These are phyloP conservation scores for Dorcoceras hygrometricum DNA, from an alignment of 257 asterid species.

Conservation along the genomic window DNA sequence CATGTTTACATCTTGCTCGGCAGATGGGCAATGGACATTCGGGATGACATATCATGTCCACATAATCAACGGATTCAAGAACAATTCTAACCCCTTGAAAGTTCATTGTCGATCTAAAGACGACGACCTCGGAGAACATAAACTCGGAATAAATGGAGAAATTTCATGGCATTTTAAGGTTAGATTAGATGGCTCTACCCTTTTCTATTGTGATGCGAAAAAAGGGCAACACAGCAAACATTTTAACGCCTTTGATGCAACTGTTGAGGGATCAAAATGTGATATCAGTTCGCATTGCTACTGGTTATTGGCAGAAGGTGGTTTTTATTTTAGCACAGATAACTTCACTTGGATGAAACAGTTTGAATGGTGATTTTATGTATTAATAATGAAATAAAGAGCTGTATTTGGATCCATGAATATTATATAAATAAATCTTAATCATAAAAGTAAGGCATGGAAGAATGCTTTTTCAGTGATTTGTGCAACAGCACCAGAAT, in stretches of 20 bases:
- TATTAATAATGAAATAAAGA: not conserved
- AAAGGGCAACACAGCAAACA: not conserved
- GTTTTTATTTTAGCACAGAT: constrained; percentile 4
- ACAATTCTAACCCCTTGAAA: not conserved
- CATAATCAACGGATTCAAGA: not conserved
- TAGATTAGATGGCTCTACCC: not conserved
- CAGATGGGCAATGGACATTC: not conserved
- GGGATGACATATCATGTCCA: constrained; percentile 7
- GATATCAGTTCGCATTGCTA: not conserved
- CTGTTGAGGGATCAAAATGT: not conserved
- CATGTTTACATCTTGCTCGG: no score
- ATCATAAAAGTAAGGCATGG: no score
- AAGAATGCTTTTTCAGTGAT: no score
- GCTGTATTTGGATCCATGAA: no score
- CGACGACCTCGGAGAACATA: not conserved
- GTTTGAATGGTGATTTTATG: not conserved
- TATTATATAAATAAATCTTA: no score
- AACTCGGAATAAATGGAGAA: not conserved
- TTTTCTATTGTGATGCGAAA: constrained; percentile 4
- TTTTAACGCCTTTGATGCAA: constrained; percentile 7
- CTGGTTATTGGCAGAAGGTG: constrained; percentile 15
- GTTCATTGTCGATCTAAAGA: constrained; percentile 15
- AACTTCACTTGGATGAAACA: no score
- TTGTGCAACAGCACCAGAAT: no score
- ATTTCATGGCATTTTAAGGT: constrained; percentile 9